These are phyloP conservation scores for Raddia guianensis DNA, from an alignment of 176 grass and related monocot species.

Conservation along the genomic window DNA sequence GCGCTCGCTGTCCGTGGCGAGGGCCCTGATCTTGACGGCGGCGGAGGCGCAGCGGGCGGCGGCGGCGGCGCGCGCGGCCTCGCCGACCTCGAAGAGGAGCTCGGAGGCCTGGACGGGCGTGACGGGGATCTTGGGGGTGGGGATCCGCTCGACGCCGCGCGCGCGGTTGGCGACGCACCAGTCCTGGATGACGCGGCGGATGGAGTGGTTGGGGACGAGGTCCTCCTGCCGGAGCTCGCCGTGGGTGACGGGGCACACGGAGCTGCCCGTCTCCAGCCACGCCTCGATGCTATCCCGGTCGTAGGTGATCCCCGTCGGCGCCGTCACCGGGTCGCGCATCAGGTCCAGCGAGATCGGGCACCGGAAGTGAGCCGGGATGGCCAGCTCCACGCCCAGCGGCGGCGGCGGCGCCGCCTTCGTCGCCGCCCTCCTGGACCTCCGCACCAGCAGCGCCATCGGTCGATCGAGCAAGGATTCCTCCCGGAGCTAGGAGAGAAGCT, in stretches of 20 bases:
- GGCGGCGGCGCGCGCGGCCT: conserved; percentile 6
- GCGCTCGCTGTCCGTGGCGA: conserved; percentile 68
- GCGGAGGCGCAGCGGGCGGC: conserved; percentile 23
- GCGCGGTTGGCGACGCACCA: conserved; percentile 87
- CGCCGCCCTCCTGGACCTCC: conserved; percentile 32
- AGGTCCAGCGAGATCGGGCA: conserved; percentile 92
- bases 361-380: conserved; percentile 70
- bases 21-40: conserved; percentile 40
- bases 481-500: background rate
- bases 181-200: conserved; percentile 80
- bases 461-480: background rate
- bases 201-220: conserved; percentile 82
- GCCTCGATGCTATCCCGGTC: conserved; percentile 84
- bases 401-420: conserved; percentile 7
- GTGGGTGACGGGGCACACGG: conserved; percentile 70
- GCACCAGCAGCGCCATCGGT: conserved; percentile 45
- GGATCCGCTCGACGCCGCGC: conserved; percentile 84
- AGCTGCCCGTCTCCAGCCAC: conserved; percentile 71
- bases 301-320: conserved; percentile 82
- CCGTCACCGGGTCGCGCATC: conserved; percentile 81
- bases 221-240: conserved; percentile 58
- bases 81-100: conserved; percentile 61
- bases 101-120: conserved; percentile 57
- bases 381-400: conserved; percentile 36
- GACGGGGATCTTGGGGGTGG: conserved; percentile 88